Base-by-base conservation (phyloP, 768 basidiomycete genomes). In the Pulveroboletus sp. region DNA sequence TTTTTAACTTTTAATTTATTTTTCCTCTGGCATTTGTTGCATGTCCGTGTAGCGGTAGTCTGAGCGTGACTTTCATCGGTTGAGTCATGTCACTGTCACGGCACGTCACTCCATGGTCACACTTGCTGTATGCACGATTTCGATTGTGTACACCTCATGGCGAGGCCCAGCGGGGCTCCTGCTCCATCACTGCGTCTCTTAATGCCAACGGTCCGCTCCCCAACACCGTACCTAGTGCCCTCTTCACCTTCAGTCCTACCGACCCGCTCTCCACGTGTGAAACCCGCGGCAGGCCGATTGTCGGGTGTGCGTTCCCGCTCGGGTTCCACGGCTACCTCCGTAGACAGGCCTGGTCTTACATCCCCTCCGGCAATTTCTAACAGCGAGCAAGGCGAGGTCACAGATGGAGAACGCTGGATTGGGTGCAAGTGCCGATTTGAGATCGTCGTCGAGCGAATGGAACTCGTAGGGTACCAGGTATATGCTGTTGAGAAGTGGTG, bases 401-500 rank as follows among this genome's bases (percentile, higher is more conserved):
- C 39, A 1, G 58, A 65, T n/a, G 66, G 66, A 15, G 65, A 69
- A 38, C 63, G 63, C 31, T 80, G 79, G 78, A 66, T 80, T 15
- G 74, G 73, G 1, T 61, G 69, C 9, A 72, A 73, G 17, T 70
- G 71, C 42, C 71, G 68, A 43, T 80, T 83, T 53, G 74, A 77
- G 58, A 66, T 80, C 48, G 73, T 74, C 8, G 70, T 76, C 33
- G 73, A 78, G 31, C 66, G 69, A 15, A 57, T 82, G 40, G 69
- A 80, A 39, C 60, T 69, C 43, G 53, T 72, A 17, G 83, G 84
- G 1, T 89, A 83, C 68, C 89, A 91, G 69, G 74, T 92, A 49
- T 93, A 91, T 63, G 89, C 88, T 0, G 90, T 93, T 8, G 86
- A 92, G 73, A 86, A 86, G 66, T 92, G 89, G 88, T 82, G 55